These are phyloP conservation scores for Arctium minus DNA, from an alignment of 129 eudicot genomes.

Conservation along the genomic window DNA sequence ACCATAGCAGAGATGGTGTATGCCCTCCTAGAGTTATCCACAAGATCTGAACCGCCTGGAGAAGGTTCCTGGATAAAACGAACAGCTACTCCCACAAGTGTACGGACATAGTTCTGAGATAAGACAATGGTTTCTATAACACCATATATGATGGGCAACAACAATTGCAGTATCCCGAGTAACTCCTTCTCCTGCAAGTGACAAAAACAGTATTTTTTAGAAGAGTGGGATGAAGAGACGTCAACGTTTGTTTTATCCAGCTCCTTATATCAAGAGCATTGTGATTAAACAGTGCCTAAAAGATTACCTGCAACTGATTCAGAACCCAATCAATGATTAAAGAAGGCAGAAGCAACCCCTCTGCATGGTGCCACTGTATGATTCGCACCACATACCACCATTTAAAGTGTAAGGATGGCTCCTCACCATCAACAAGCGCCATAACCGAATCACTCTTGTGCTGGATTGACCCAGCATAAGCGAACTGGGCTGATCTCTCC, in stretches of 20 bases:
- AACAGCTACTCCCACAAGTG: conserved; percentile 70
- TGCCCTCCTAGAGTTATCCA: conserved; percentile 75
- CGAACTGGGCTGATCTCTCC: conserved; percentile 64
- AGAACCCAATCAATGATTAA: conserved; percentile 89
- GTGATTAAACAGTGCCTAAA: neutral
- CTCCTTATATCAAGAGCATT: neutral
- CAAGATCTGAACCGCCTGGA: conserved; percentile 85
- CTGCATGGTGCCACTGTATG: conserved; percentile 84
- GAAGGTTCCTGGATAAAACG: conserved; percentile 77
- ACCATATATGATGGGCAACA: conserved; percentile 78
- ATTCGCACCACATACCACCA: conserved; percentile 98
- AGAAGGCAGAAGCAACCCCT: conserved; percentile 79
- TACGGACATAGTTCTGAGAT: conserved; percentile 81
- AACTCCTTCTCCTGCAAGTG: conserved; percentile 72
- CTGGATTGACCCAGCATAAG: conserved; percentile 59
- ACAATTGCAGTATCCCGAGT: conserved; percentile 64
- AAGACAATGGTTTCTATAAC: conserved; percentile 66
- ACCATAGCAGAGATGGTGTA: conserved; percentile 76
- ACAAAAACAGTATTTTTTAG: neutral
- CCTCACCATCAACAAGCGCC: conserved; percentile 49
- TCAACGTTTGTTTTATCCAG: neutral
- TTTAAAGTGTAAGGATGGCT: conserved; percentile 77
- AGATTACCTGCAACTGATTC: conserved; percentile 77
- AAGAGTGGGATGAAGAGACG: neutral
- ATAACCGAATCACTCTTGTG: conserved; percentile 47